Evolutionary conservation across 2,329 filamentous ascomycete species (phyloP), one percentile per base, ranked within the genome.

Genomic region (Penicillium brasilianum): DNA sequence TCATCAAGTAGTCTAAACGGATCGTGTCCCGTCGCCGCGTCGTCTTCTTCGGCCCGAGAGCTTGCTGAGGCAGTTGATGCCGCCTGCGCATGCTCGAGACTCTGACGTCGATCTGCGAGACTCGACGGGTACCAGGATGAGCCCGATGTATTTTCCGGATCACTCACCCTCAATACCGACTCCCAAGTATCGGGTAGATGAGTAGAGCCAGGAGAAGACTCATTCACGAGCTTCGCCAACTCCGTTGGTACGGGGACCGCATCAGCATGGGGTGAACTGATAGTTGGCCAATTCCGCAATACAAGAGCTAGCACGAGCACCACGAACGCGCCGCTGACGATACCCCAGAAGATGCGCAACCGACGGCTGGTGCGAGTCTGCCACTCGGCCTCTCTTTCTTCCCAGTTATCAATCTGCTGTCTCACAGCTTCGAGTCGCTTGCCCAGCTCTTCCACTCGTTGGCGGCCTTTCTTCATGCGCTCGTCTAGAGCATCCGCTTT

Each of bases 331-430:
- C 67, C 66, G 13, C 60, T 64, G 20, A 76, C 59, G 25, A 72
- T 63, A 0, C 67, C 69, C 77, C 76, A 80, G 60, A 78, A 70
- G 22, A 81, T 73, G 20, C 76, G 75, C 43, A 80, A 64, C 46
- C 78, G 68, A 54, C 76, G 72, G 44, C 71, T 75, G 7, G 78
- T 70, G 22, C 74, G 72, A 34, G 68, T 72, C 69, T 80, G 77
- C 74, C 75, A 80, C 56, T 81, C 77, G 11, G 66, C 67, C 59
- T 83, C 80, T 57, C 73, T 70, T 52, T 70, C 69, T 59, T 81
- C 79, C 77, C 78, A 81, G 37, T 67, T 69, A 57, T 79, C 73
- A 46, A 82, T 79, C 61, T 75, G 73, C 16, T 65, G 59, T 43
- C 76, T 70, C 34, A 80, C 78, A 1, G 62, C 67, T 32, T 79